phyloP scores from a whole-genome alignment of 1,284 basidiomycete species.

The Thecaphora thlaspeos region DNA sequence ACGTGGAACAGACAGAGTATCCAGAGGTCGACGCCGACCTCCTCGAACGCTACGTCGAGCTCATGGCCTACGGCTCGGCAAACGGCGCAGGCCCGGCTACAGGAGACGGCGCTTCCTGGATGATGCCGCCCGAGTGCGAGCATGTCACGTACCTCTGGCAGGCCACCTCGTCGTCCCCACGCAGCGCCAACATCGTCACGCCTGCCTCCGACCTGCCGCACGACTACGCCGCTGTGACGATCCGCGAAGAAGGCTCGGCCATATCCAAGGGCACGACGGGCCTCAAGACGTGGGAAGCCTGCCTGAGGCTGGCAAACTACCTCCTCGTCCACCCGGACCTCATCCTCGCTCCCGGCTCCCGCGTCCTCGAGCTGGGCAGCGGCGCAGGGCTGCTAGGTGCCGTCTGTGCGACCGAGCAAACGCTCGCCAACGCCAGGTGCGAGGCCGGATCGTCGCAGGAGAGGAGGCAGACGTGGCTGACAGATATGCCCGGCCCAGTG shows the following conservation, averaged over 20 bases:
- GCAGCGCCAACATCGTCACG: too few species aligned
- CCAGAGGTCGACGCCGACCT: constrained; percentile 29
- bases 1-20: constrained; percentile 23
- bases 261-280: constrained; percentile 38
- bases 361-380: constrained; percentile 37
- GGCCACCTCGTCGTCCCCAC: neutral
- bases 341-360: constrained; percentile 11
- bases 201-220: constrained; percentile 10
- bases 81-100: neutral
- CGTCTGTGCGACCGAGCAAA: constrained; percentile 20
- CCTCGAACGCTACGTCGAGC: constrained; percentile 25
- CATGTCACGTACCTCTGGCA: constrained; percentile 25
- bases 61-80: constrained; percentile 12
- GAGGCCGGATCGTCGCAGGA: neutral
- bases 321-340: constrained; percentile 14
- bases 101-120: neutral
- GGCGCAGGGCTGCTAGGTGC: constrained; percentile 37
- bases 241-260: constrained; percentile 28
- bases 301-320: constrained; percentile 24
- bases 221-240: constrained; percentile 12
- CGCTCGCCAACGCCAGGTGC: neutral
- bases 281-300: constrained; percentile 37
- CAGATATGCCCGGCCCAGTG: constrained; percentile 35
- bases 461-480: constrained; percentile 7
- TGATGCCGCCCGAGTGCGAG: constrained; percentile 12